Base-by-base conservation (phyloP, 768 basidiomycete genomes). In the Collybiopsis confluens region DNA sequence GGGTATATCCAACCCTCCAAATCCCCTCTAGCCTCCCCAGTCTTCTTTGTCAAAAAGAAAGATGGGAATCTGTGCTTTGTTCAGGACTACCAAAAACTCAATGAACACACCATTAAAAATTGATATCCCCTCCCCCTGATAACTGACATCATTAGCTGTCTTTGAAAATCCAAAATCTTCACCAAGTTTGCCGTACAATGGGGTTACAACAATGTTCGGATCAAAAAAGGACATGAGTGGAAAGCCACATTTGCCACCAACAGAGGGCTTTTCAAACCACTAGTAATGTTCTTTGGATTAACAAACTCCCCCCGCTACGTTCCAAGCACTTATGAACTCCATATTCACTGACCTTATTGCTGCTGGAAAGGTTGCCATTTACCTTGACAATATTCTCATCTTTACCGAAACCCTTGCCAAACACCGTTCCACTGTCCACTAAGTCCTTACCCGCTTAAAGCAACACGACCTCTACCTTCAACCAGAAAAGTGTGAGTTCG, bases 211-310 rank as follows among this genome's bases (percentile, higher is more conserved):
- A 70, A 73, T 15, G 59, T 79, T 20, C 59, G 71, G 2, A 70
- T 79, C 21, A 65, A 65, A 11, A 62, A 70, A 33, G 75, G 73
- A 2, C 67, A 78, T 54, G 64, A 76, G 56, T 72, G 68, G 68
- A 79, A 79, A 58, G 73, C 70, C 0, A 70, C 72, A 0, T 79
- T 80, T 61, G 55, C 43, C 1, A 72, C 67, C 0, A 64, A 69
- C 16, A 56, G 58, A 23, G 74, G 75, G 1, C 57, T 69, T 0
- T 77, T 68, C 48, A 69, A 80, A 65, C 70, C 64, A 3, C 54
- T 64, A 1, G 73, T 79, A 3, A 78, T 79, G 73, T 75, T 68
- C 49, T 74, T 71, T 38, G 70, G 72, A 0, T 48, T 70, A 7
- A 61, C 59, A 41, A 73, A 76, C 43, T 61, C 74, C 23, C n/a